Conservation (phyloP, 352 stramenopile species). For the Phytophthora constricta region DNA sequence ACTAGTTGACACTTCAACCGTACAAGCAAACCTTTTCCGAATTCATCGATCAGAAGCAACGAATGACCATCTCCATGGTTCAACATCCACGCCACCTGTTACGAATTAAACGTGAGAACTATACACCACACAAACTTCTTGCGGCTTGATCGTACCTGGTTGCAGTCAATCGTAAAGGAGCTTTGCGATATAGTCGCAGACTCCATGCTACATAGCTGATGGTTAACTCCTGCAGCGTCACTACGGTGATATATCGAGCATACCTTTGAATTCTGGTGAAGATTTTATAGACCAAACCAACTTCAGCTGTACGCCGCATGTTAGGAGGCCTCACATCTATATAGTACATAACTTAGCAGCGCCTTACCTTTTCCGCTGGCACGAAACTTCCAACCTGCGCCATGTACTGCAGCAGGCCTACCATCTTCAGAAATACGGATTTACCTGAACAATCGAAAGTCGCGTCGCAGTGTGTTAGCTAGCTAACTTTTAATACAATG, state of each 20-base stretch:
- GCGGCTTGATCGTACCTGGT: constrained; percentile 54
- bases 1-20: background rate
- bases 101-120: constrained; percentile 6
- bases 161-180: constrained; percentile 91
- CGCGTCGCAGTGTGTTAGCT: too few species aligned
- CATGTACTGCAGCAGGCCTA: constrained; percentile 87
- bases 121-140: too few species aligned
- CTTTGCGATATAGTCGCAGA: constrained; percentile 77
- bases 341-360: background rate
- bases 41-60: constrained; percentile 89
- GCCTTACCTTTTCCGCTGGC: constrained; percentile 67
- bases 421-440: constrained; percentile 88
- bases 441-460: constrained; percentile 58
- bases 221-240: constrained; percentile 10
- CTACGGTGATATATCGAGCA: background rate
- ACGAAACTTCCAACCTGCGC: constrained; percentile 86
- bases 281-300: constrained; percentile 81
- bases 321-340: constrained; percentile 7
- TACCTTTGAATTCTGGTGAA: constrained; percentile 86
- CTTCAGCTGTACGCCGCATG: constrained; percentile 48
- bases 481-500: background rate
- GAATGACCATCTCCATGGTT: constrained; percentile 65
- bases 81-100: constrained; percentile 85
- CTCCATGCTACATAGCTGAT: constrained; percentile 59
- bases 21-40: constrained; percentile 74